Evolutionary conservation across 2,329 filamentous ascomycete genomes (phyloP).

Genomic region (Fonsecaea multimorphosa): DNA sequence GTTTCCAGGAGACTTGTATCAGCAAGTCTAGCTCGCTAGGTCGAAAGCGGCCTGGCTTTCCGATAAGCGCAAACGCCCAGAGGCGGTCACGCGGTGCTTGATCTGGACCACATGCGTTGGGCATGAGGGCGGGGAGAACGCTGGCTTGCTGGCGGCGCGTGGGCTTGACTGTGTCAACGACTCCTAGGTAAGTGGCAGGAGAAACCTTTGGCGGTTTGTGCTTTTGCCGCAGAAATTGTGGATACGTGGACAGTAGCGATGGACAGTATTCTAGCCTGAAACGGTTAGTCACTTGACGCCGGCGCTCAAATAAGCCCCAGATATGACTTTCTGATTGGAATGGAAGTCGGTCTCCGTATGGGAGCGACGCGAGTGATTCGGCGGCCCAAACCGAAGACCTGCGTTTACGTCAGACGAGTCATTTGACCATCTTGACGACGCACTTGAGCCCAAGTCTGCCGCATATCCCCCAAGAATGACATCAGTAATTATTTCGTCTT

Average conservation of each 20-base stretch:
- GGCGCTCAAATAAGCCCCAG: not conserved
- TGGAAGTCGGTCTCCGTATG: too few species aligned
- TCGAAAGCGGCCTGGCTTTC: not conserved
- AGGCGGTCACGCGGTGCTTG: not conserved
- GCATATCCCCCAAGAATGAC: too few species aligned
- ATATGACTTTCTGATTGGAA: too few species aligned
- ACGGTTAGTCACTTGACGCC: not conserved
- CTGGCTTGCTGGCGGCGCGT: not conserved
- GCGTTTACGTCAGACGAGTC: too few species aligned
- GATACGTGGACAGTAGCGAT: not conserved
- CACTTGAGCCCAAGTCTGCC: too few species aligned
- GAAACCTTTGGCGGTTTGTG: not conserved
- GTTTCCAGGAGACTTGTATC: constrained; percentile 4
- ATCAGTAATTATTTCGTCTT: not conserved
- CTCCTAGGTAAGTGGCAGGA: not conserved
- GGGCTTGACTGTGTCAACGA: not conserved
- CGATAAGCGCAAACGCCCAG: not conserved
- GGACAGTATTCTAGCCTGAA: not conserved
- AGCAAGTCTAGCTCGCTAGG: not conserved
- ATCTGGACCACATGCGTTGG: not conserved
- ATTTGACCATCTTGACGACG: too few species aligned
- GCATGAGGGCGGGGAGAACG: not conserved
- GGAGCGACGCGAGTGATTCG: too few species aligned
- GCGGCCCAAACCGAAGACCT: too few species aligned
- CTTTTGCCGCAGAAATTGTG: not conserved